A percentile compares a stretch with the other conserved stretches of the same genome.
Conservation (phyloP, 352 stramenopile genomes). For the Phytophthora colocasiae region DNA sequence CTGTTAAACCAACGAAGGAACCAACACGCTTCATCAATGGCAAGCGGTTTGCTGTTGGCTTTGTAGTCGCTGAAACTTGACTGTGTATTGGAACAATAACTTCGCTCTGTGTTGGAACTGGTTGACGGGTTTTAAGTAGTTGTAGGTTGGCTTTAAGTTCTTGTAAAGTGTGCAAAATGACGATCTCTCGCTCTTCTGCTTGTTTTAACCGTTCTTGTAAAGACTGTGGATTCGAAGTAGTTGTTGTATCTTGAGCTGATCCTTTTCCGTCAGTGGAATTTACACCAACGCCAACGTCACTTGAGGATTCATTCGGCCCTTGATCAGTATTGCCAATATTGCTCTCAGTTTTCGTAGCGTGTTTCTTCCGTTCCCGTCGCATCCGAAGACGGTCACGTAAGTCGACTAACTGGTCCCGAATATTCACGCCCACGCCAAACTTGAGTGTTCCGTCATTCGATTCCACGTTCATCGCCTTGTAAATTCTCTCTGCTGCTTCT, state of each 20-base stretch:
- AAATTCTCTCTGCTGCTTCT: constrained; percentile 34
- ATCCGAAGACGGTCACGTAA: constrained; percentile 22
- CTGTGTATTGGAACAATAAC: neutral
- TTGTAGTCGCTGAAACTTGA: constrained; percentile 1
- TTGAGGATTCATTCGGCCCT: too few species aligned
- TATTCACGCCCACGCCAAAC: constrained; percentile 34
- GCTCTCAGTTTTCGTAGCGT: neutral
- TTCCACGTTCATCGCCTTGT: constrained; percentile 36
- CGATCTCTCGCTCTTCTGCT: constrained; percentile 31
- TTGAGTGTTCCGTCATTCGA: constrained; percentile 32
- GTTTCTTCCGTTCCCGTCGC: constrained; percentile 13
- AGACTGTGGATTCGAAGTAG: neutral
- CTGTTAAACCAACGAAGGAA: constrained; percentile 20
- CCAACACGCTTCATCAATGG: constrained; percentile 30
- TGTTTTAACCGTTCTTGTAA: constrained; percentile 23
- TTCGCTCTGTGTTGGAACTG: neutral
- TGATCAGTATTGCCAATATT: too few species aligned
- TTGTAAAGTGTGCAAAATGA: constrained; percentile 25
- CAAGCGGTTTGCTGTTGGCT: neutral
- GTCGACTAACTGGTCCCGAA: constrained; percentile 29
- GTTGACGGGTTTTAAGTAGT: constrained; percentile 7
- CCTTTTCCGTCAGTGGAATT: too few species aligned
- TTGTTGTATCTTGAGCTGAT: neutral
- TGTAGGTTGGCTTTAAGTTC: constrained; percentile 29
- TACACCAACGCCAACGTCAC: too few species aligned